phyloP scores from a whole-genome alignment of 2,329 filamentous ascomycete genomes.

The Ceratocystis alfenasii region DNA sequence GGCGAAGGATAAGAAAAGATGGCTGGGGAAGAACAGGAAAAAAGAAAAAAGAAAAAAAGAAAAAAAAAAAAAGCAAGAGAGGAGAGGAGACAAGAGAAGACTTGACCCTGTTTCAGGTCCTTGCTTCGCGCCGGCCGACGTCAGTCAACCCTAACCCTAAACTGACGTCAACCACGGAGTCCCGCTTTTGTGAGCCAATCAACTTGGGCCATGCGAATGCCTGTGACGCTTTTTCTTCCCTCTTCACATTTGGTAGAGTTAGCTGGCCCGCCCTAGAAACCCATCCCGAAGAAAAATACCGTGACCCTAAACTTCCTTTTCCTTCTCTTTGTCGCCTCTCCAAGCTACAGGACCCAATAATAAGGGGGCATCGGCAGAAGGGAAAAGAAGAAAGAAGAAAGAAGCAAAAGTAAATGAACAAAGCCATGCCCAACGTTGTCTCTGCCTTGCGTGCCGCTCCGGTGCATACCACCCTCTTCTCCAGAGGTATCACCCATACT shows the following conservation, averaged over 20 bases:
- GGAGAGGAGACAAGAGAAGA: neutral
- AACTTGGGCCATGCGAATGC: neutral
- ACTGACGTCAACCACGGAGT: neutral
- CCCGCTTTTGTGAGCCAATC: neutral
- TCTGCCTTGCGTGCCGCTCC: slow-evolving; percentile 3
- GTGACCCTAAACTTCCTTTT: too few relatives aligned
- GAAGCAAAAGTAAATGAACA: neutral
- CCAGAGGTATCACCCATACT: too few relatives aligned
- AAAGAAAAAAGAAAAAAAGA: neutral
- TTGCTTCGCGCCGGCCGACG: neutral
- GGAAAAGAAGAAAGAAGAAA: neutral
- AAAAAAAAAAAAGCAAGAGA: neutral
- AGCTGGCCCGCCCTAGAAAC: neutral
- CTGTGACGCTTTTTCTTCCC: neutral
- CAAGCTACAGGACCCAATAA: neutral
- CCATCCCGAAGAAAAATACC: neutral
- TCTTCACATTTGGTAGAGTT: neutral
- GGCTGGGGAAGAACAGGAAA: neutral
- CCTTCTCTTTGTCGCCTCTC: neutral
- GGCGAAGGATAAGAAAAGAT: neutral
- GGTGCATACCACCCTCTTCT: neutral
- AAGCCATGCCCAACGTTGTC: neutral
- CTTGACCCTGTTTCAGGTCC: slow-evolving; percentile 5
- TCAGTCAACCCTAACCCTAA: neutral
- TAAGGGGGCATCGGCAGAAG: neutral